These are phyloP conservation scores for Trypanosoma theileri DNA, from an alignment of 208 protist genomes.

Conservation along the genomic window DNA sequence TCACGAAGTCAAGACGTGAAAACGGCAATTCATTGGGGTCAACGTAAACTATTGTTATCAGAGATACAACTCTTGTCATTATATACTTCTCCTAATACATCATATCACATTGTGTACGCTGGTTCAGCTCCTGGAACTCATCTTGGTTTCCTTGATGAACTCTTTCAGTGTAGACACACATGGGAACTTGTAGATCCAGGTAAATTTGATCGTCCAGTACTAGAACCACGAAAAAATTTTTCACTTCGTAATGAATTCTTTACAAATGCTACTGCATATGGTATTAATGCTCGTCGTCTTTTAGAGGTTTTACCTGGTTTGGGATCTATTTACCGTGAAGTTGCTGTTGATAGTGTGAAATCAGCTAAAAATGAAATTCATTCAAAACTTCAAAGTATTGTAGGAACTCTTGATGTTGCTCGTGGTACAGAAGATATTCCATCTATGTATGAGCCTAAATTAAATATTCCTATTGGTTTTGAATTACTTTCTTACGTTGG, in stretches of 20 bases:
- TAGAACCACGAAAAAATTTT: conserved; percentile 71
- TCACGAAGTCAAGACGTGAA: conserved; percentile 85
- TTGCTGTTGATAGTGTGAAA: conserved; percentile 41
- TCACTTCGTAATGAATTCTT: conserved; percentile 93
- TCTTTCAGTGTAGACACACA: conserved; percentile 82
- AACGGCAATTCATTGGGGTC: conserved; percentile 94
- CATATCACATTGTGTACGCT: conserved; percentile 94
- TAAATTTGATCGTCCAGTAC: conserved; percentile 76
- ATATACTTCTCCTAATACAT: conserved; percentile 62
- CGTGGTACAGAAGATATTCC: conserved; percentile 86
- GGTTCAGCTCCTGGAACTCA: conserved; percentile 95
- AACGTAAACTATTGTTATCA: conserved; percentile 95
- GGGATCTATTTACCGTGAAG: conserved; percentile 51
- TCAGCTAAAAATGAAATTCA: conserved; percentile 59
- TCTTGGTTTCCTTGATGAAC: conserved; percentile 84
- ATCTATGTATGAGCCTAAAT: conserved; percentile 81
- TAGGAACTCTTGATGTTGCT: conserved; percentile 85
- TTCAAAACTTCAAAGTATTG: conserved; percentile 57
- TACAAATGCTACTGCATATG: conserved; percentile 91
- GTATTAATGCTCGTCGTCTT: conserved; percentile 81
- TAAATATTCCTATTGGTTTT: conserved; percentile 61
- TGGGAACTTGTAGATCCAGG: conserved; percentile 95
- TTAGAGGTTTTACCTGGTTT: conserved; percentile 58
- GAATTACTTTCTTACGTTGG: conserved; percentile 71
- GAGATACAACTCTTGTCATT: conserved; percentile 94